Conservation (phyloP, 1,284 basidiomycete genomes). For the Sutorius eximius region DNA sequence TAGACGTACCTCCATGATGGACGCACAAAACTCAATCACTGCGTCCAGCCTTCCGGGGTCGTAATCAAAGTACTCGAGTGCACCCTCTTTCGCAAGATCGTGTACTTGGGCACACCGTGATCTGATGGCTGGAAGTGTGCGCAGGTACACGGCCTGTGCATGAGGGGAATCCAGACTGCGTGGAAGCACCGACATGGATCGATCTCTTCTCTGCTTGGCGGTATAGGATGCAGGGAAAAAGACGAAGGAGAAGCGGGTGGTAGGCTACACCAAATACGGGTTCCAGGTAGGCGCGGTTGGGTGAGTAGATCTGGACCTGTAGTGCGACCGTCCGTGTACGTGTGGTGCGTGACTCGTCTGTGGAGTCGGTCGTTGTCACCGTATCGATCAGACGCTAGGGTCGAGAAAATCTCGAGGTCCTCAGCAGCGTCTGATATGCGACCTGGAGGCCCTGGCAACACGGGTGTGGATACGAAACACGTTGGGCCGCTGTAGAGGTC, state of each 20-base stretch:
- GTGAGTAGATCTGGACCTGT: background rate
- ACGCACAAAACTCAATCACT: constrained; percentile 79
- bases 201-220: constrained; percentile 2
- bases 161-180: constrained; percentile 18
- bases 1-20: constrained; percentile 70
- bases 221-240: background rate
- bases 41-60: constrained; percentile 70
- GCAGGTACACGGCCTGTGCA: constrained; percentile 67
- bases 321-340: background rate
- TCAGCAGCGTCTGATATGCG: background rate
- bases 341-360: background rate
- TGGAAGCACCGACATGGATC: constrained; percentile 7
- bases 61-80: constrained; percentile 86
- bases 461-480: background rate
- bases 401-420: no score
- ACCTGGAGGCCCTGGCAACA: background rate
- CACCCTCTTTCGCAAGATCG: constrained; percentile 68
- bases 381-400: no score
- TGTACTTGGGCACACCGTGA: constrained; percentile 82
- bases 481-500: background rate
- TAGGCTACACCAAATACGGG: constrained; percentile 8
- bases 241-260: background rate
- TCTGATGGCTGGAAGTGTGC: constrained; percentile 85
- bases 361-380: background rate
- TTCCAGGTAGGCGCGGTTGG: background rate